A percentile compares a stretch with the other conserved stretches of the same genome.
These are phyloP conservation scores for Fusarium paranaense DNA, from an alignment of 2,329 filamentous ascomycete species.

Conservation along the genomic window DNA sequence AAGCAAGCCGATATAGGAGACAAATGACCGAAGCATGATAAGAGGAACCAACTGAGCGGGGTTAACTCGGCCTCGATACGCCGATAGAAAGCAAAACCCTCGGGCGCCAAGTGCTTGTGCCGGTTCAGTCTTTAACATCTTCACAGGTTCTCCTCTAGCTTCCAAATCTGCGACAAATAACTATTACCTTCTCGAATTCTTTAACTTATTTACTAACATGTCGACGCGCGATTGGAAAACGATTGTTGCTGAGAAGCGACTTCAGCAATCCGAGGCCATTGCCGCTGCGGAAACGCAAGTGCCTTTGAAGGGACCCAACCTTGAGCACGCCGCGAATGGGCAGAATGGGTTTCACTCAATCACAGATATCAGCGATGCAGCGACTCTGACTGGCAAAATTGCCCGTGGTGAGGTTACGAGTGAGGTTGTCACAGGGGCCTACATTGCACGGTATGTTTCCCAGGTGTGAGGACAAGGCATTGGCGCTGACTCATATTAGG, in stretches of 20 bases:
- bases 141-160: neutral
- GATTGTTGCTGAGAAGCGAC: constrained; percentile 3
- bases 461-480: accelerated
- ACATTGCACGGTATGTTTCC: constrained; percentile 15
- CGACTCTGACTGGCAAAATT: neutral
- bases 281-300: neutral
- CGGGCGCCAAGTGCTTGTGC: neutral
- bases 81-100: neutral
- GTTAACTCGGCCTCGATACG: neutral
- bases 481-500: neutral
- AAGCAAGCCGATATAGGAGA: neutral
- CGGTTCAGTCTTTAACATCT: neutral
- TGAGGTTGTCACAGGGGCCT: neutral
- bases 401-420: neutral
- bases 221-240: constrained; percentile 4
- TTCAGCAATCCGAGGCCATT: constrained; percentile 8
- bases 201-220: neutral
- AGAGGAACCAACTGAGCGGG: neutral
- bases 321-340: neutral
- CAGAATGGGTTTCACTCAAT: neutral
- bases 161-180: accelerated
- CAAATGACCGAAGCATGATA: neutral
- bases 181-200: neutral
- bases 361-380: constrained; percentile 5
- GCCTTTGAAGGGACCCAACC: neutral